Conservation (phyloP, 768 basidiomycete species). For the Leccinum ochraceum region DNA sequence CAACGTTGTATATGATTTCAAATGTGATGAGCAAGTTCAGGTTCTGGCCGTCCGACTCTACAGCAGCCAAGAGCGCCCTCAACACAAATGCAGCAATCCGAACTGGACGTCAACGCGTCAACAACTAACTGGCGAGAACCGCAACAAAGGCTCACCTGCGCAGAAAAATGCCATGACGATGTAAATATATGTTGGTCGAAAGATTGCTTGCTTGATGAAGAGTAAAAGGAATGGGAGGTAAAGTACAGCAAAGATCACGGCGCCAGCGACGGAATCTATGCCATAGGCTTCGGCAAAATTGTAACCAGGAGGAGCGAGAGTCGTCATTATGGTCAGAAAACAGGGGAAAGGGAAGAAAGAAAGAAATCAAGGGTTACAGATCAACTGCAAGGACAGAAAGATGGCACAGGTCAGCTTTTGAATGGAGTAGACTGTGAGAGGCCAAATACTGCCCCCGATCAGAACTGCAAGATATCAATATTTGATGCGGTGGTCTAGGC, state of each 20-base stretch:
- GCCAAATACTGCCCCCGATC: conserved; percentile 13
- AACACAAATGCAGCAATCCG: conserved; percentile 33
- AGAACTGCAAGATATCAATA: not conserved
- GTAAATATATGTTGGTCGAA: conserved; percentile 30
- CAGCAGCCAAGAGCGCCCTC: conserved; percentile 31
- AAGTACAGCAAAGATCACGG: conserved; percentile 34
- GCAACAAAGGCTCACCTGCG: conserved; percentile 20
- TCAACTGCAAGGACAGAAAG: conserved; percentile 19
- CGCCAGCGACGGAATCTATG: conserved; percentile 34
- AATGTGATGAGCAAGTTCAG: conserved; percentile 28
- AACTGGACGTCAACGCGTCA: conserved; percentile 18
- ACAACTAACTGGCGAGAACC: not conserved
- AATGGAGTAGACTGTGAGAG: conserved; percentile 2
- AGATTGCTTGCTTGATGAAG: conserved; percentile 22
- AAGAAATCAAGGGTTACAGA: conserved; percentile 11
- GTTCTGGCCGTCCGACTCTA: conserved; percentile 23
- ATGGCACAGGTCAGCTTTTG: conserved; percentile 13
- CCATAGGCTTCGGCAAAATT: conserved; percentile 27
- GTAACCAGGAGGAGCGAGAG: conserved; percentile 17
- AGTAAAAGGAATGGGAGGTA: conserved; percentile 30
- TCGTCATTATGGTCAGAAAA: conserved; percentile 17
- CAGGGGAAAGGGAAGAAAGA: not conserved
- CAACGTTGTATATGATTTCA: conserved; percentile 35
- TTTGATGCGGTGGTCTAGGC: not conserved
- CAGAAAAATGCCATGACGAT: conserved; percentile 32